phyloP scores from a whole-genome alignment of 2,329 filamentous ascomycete genomes.

The Fusarium clavum region DNA sequence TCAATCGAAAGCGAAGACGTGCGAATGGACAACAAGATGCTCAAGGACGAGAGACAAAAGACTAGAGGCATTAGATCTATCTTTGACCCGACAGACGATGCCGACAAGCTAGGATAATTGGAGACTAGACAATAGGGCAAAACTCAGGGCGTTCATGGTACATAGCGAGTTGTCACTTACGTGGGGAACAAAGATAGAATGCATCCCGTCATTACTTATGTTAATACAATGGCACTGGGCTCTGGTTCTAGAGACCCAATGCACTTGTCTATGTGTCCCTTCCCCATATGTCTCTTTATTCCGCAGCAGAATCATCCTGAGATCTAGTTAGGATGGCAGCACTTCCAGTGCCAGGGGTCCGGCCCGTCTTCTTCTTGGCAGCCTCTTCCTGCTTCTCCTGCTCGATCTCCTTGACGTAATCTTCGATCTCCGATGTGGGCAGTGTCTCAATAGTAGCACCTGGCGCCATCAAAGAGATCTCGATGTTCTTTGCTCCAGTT shows the following conservation, averaged over 20 bases:
- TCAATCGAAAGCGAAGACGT: constrained; percentile 93
- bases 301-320: constrained; percentile 55
- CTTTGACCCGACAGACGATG: constrained; percentile 80
- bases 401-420: constrained; percentile 98
- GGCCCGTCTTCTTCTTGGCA: constrained; percentile 92
- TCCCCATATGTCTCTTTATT: constrained; percentile 46
- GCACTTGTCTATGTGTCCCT: constrained; percentile 45
- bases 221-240: constrained; percentile 53
- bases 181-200: constrained; percentile 31
- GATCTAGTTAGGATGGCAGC: constrained; percentile 80
- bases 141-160: constrained; percentile 49
- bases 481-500: constrained; percentile 99
- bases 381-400: constrained; percentile 99
- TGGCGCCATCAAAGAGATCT: constrained; percentile 97
- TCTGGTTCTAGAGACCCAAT: constrained; percentile 44
- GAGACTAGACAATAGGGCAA: constrained; percentile 40
- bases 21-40: constrained; percentile 86
- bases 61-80: constrained; percentile 67
- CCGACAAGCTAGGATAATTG: constrained; percentile 77
- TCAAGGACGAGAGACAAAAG: constrained; percentile 87
- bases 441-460: constrained; percentile 93
- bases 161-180: constrained; percentile 41
- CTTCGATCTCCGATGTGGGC: constrained; percentile 94
- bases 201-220: constrained; percentile 50
- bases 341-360: constrained; percentile 75